Percentiles rank a stretch among this genome's conserved stretches.
These are phyloP conservation scores for Calocera viscosa DNA, from an alignment of 768 basidiomycete species.

Conservation along the genomic window DNA sequence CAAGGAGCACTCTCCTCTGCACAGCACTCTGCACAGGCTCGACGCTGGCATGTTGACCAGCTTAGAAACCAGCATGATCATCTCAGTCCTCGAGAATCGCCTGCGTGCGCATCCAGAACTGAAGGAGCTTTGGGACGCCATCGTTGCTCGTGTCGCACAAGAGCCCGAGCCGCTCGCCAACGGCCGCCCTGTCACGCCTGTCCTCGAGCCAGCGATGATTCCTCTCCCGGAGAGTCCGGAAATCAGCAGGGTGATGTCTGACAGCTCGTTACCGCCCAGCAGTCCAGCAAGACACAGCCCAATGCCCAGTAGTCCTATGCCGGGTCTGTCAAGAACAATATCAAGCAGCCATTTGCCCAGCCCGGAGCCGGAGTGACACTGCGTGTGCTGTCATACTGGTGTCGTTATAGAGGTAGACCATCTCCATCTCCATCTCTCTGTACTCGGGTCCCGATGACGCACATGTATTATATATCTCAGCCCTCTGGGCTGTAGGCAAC, in stretches of 20 bases:
- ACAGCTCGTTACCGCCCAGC: not conserved
- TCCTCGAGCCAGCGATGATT: not conserved
- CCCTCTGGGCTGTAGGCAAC: not conserved
- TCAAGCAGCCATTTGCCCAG: slow-evolving; percentile 6
- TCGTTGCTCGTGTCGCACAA: not conserved
- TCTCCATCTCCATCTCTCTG: too few relatives aligned
- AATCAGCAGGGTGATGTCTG: not conserved
- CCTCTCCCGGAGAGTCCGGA: not conserved
- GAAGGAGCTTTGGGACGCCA: not conserved
- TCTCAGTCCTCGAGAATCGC: not conserved
- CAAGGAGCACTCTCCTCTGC: not conserved
- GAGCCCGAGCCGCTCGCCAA: not conserved
- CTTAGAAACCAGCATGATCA: not conserved
- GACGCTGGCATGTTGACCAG: not conserved
- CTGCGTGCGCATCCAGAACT: not conserved
- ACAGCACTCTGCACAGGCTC: too few relatives aligned
- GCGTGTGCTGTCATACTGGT: not conserved
- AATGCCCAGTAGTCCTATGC: not conserved
- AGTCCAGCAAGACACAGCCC: not conserved
- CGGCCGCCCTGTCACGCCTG: not conserved
- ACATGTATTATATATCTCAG: not conserved
- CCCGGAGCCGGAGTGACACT: not conserved
- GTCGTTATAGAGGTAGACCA: not conserved
- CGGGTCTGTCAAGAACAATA: not conserved
- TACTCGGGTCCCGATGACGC: too few relatives aligned